Evolutionary conservation across 2,329 filamentous ascomycete species (phyloP), one percentile per base, ranked within the genome.

Genomic region (Nannizzia gypsea): DNA sequence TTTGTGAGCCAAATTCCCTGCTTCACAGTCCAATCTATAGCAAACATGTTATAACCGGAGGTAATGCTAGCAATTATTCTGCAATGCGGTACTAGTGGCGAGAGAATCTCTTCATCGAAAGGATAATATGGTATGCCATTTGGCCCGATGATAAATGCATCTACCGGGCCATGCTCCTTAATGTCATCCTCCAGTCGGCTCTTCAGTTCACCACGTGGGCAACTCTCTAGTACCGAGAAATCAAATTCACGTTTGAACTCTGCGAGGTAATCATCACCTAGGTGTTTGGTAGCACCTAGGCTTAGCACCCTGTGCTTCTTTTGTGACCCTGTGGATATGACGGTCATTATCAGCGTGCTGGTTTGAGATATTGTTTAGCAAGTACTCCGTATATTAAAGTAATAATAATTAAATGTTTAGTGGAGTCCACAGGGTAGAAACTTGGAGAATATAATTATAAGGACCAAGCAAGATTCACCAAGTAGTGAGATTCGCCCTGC

Each of bases 1-100:
- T 81, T 83, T 69, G 79, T 82, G 64, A 83, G 81, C 68, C 73
- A 79, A 22, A 83, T 75, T 3, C 70, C 70, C 6, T 74, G 63
- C 15, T 62, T 46, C 0, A 75, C 73, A 65, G 78, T 71, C 72
- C 73, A 77, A 1, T 73, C 65, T 0, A 78, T 69, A 50, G 76
- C 71, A 38, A 79, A 77, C 63, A 79, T 75, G 60, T 79, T 76
- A 66, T 74, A 80, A 0, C 78, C 78, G 0, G 78, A 77, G 38
- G 73, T 75, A 1, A 74, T 74, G 0, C 78, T 80, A 1, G 71
- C 67, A 34, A 81, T 75, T 58, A 80, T 76, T 59, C 73, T 72
- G 60, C 75, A 78, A 13, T 69, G 58, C 0, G 78, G 77, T 1
- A 70, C 62, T 8, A 81, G 69, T 2, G 69, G 64, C 3, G 62